Base-by-base conservation (phyloP, 2,329 filamentous ascomycete species). In the Fusarium musae region DNA sequence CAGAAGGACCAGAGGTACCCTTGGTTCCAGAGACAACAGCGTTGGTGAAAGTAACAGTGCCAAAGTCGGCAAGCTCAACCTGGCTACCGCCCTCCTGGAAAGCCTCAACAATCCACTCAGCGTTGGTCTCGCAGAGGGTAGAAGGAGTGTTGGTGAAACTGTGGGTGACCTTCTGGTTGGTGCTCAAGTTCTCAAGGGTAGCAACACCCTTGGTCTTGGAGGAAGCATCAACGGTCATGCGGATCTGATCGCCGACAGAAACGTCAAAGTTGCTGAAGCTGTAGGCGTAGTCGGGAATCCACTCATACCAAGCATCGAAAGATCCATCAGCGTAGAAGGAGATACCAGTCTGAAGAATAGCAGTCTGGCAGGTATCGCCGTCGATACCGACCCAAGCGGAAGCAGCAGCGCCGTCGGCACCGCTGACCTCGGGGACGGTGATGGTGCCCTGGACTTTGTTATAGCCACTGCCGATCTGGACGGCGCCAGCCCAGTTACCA, bases 21-120 rank as follows among this genome's bases (percentile, higher is more conserved):
- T 19, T 17, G 8, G 40, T 36, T 49, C 63, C 63, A 6, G 63
- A 64, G 3, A 30, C 59, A 34, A 37, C 21, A 16, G 63, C 63
- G 16, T 30, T 28, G 3, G 59, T 66, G 26, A 66, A 66, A 21
- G 63, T 66, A 5, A 66, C 63, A 15, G 49, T 37, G 6, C 76
- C 80, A 59, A 81, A 82, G 71, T 82, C 39, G 19, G 77, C 79
- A 52, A 82, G 75, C 6, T 74, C 69, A 19, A 81, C 79, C 34
- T 63, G 62, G 59, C 72, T 72, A 49, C 67, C 74, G 4, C 67
- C 59, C 56, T 78, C 69, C 60, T 74, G 69, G 66, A 81, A 81
- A n/a, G 79, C 80, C 81, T 91, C 89, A 19, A 91, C 88, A 73
- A 91, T 90, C 88, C 89, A 91, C 77, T 91, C 89, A 16, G 88